Evolutionary conservation across 176 grass and related monocot species (phyloP), one percentile per base, ranked within the genome.

Genomic region (Phragmites australis): DNA sequence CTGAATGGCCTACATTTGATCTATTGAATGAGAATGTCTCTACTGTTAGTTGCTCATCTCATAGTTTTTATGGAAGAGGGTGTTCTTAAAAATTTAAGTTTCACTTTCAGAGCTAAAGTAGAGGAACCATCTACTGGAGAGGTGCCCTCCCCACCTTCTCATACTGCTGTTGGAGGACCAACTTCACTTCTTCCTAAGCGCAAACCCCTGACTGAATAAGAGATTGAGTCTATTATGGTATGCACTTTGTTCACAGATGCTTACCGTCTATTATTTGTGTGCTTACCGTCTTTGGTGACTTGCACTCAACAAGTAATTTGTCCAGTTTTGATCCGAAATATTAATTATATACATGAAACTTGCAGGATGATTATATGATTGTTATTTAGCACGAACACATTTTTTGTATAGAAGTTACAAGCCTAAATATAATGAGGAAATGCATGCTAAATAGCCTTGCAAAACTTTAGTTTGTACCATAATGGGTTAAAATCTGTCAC

Each of bases 201-300:
- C 66, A 95, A 91, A 54, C 88, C 96, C 55, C 50, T 99, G 25
- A 91, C 96, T 15, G 93, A 99, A 72, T 86, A 95, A 89, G 93
- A 99, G 67, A 99, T 95, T 47, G 93, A 99, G 43, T 88, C 90
- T 87, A 95, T 99, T 53, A 87, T 99, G 96, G 95, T 97, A 93
- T 5, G 57, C 44, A 40, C 25, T 37, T 47, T 40, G n/a, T 65
- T 76, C 22, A 54, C 11, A 62, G 52, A 74, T 18, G n/a, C 9
- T 32, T 84, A 17, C 74, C 44, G 69, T 62, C n/a, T n/a, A n/a
- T n/a, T 72, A 68, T 49, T 18, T 65, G 65, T 74, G 5, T 79
- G 21, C 9, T 50, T 67, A 58, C 41, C 16, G n/a, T n/a, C 7
- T 79, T 42, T 11, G 18, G 13, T 60, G 49, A 65, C 9, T 40